Conservation (phyloP, 2,329 filamentous ascomycete species). For the Talaromyces pinophilus region DNA sequence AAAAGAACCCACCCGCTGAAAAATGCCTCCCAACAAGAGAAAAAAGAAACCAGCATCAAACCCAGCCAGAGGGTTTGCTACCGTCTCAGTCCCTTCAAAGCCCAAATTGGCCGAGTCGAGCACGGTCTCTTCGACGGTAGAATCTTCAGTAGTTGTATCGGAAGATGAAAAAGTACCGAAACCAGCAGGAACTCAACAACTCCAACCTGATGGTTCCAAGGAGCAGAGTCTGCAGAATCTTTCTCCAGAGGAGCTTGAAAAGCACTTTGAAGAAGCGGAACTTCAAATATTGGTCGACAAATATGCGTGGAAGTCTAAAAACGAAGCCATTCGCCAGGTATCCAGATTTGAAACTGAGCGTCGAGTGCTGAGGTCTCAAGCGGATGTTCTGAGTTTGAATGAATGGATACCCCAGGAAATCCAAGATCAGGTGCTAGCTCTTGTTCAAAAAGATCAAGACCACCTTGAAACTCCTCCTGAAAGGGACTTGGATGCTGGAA, state of each 20-base stretch:
- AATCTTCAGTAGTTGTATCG: slow-evolving; percentile 32
- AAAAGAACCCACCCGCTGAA: background rate
- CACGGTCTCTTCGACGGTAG: slow-evolving; percentile 31
- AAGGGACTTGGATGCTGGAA: slow-evolving; percentile 31
- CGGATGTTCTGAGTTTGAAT: slow-evolving; percentile 70
- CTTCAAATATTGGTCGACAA: slow-evolving; percentile 86
- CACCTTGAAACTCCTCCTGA: slow-evolving; percentile 38
- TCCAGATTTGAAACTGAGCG: slow-evolving; percentile 80
- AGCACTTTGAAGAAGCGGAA: slow-evolving; percentile 84
- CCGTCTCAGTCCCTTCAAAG: slow-evolving; percentile 87
- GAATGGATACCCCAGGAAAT: slow-evolving; percentile 80
- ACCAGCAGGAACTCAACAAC: slow-evolving; percentile 24
- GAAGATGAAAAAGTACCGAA: slow-evolving; percentile 31
- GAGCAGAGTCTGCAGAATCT: slow-evolving; percentile 54
- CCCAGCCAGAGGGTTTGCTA: slow-evolving; percentile 88
- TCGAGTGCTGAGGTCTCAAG: slow-evolving; percentile 75
- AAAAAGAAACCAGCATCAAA: slow-evolving; percentile 90
- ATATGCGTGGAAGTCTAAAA: slow-evolving; percentile 72
- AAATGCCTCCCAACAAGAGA: slow-evolving; percentile 74
- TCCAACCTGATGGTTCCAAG: slow-evolving; percentile 26
- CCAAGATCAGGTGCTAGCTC: slow-evolving; percentile 72
- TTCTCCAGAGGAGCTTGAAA: slow-evolving; percentile 86
- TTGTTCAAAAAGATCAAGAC: slow-evolving; percentile 50
- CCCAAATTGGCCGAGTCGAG: slow-evolving; percentile 56
- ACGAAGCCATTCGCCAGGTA: slow-evolving; percentile 75